Base-by-base conservation (phyloP, 2,329 filamentous ascomycete genomes). In the Hypoxylon sp. region DNA sequence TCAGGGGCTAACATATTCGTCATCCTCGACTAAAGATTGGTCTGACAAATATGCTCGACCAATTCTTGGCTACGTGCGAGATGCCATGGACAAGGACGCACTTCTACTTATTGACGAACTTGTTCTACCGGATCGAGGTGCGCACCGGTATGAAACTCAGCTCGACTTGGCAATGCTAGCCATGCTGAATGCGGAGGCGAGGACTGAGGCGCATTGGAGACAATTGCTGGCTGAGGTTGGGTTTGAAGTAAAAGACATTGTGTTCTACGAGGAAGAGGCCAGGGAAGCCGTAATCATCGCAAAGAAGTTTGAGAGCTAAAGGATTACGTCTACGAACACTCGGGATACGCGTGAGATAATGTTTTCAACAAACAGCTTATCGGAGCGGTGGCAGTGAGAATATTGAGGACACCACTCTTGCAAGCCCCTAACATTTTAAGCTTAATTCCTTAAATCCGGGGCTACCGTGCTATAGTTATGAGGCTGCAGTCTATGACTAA, bases 101-200 rank as follows among this genome's bases (percentile, higher is more conserved):
- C 13, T 71, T 2, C 41, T 71, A 1, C 49, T 71, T 3, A 66
- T 71, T 17, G 65, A 71, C 43, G 68, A 71, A 30, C 25, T 71
- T 9, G 63, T 71, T 6, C 45, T 69, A 2, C 65, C 68, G 3
- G 63, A 68, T 21, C 48, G 43, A 5, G 62, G 63, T 23, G 68
- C 68, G 3, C 68, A 67, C 46, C 55, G 43, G 11, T 63, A 62
- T 34, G 68, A 69, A 43, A 67, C 68, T 3, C 68, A 71, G 23
- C 36, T 71, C 2, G 68, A 71, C 32, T 38, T 71, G 43, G 43
- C 60, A 7, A 71, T 71, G 68, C 65, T 71, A 11, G 56, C 68
- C 2, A 66, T 69, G 65, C 65, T 71, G 23, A 71, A 71, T n/a
- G 68, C 65, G 1, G 68, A 69, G 36, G 65, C 65, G 5, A 60